Evolutionary conservation across 345 rosid species (phyloP), one percentile per base, ranked within the genome.

Genomic region (Boechera stricta): DNA sequence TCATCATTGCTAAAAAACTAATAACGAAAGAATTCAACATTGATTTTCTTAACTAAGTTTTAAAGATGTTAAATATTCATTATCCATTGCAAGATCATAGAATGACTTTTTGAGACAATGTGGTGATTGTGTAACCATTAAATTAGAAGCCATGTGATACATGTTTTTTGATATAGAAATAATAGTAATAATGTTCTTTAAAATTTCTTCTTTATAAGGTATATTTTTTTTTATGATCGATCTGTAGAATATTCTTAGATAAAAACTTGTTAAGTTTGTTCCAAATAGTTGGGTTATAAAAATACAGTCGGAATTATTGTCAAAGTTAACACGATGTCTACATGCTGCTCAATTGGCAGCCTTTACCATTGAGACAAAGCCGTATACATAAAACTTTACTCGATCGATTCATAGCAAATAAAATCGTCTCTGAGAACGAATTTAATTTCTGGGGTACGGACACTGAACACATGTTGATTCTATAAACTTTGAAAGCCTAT

Each of bases 291-390:
- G 52, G 70, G 45, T 53, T 18, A 41, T 73, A 16, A 54, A 41
- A 29, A 4, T 52, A 51, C 62, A 16, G 32, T 38, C 5, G 42
- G 35, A 73, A 45, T 73, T 31, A 73, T 64, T 53, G 64, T 44
- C 45, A 42, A 64, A 64, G 9, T 54, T 21, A 31, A 53, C 56
- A 41, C 18, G 5, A 64, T 42, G n/a, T 18, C 56, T 42, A 54
- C n/a, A 55, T 28, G 36, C 71, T 54, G 56, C 29, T 9, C 47
- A 31, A 41, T 29, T 74, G 72, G 72, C 78, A 74, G 72, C 72
- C 45, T 74, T 74, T 32, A 56, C 72, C 32, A 74, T 45, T 74
- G 48, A 33, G 31, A 65, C 28, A 64, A 57, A 57, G 51, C 59
- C 6, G 71, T 42, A 33, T 49, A 38, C 10, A 56, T 24, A 9